Conservation (phyloP, 176 grass and related monocot species). For the Miscanthus lutarioriparius region DNA sequence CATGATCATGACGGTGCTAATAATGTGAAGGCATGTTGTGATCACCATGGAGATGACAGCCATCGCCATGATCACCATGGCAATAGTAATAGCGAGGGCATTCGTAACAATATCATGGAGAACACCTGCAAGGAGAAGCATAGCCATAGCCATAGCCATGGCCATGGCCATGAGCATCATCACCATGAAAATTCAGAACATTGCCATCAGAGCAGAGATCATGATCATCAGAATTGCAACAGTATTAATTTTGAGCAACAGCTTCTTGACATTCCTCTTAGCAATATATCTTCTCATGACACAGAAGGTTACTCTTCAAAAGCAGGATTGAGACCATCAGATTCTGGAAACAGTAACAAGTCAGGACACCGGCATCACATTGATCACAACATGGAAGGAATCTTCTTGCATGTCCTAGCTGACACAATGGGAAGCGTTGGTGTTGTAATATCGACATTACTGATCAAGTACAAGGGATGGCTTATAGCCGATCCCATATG, state of each 20-base stretch:
- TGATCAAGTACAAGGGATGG: conserved; percentile 98
- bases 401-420: conserved; percentile 97
- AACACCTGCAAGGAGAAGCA: conserved; percentile 30
- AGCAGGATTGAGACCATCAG: conserved; percentile 17
- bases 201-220: conserved; percentile 43
- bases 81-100: conserved; percentile 3
- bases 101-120: conserved; percentile 23
- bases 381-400: conserved; percentile 98
- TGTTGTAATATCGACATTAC: conserved; percentile 87
- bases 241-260: conserved; percentile 22
- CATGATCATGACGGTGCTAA: conserved; percentile 32
- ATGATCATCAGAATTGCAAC: conserved; percentile 40
- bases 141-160: conserved; percentile 41
- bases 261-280: conserved; percentile 38
- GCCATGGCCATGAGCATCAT: conserved; percentile 63
- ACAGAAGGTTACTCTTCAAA: conserved; percentile 38
- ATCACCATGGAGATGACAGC: conserved; percentile 41
- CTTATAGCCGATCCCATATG: conserved; percentile 90
- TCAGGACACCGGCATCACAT: conserved; percentile 56
- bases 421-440: conserved; percentile 97
- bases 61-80: conserved; percentile 31
- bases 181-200: conserved; percentile 43
- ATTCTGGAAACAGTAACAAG: conserved; percentile 34
- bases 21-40: conserved; percentile 38
- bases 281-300: conserved; percentile 35